Percentiles rank a stretch among this genome's conserved stretches.
Evolutionary conservation across 2,329 filamentous ascomycete species (phyloP).

Genomic region (Exserohilum rostratum): DNA sequence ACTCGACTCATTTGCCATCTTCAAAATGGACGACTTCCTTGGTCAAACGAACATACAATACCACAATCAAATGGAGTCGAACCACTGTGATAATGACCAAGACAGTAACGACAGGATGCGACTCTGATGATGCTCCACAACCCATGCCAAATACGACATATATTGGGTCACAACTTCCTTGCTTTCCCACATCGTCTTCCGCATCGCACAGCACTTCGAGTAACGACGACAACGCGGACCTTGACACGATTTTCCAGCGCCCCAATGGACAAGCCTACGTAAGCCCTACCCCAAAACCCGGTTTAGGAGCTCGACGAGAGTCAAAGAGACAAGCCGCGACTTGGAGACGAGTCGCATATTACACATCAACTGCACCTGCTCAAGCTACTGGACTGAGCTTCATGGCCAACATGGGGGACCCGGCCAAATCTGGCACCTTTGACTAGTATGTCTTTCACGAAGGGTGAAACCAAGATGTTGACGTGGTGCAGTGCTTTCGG

Average conservation of each 20-base stretch:
- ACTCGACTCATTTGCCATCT: neutral
- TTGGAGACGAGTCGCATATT: conserved; percentile 57
- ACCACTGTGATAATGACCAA: conserved; percentile 20
- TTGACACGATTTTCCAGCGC: neutral
- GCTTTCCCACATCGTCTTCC: conserved; percentile 9
- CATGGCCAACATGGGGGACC: conserved; percentile 62
- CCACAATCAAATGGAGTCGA: conserved; percentile 9
- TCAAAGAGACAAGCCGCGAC: conserved; percentile 21
- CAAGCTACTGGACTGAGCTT: conserved; percentile 62
- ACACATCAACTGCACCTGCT: conserved; percentile 49
- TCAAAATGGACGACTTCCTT: neutral
- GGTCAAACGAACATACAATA: conserved; percentile 10
- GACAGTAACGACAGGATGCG: conserved; percentile 18
- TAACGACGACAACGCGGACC: neutral
- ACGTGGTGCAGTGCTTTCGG: conserved; percentile 55
- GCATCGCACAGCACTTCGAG: neutral
- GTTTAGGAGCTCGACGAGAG: neutral
- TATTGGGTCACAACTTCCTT: conserved; percentile 12
- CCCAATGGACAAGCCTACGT: conserved; percentile 3
- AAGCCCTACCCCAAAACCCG: neutral
- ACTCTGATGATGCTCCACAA: neutral
- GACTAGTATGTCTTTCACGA: conserved; percentile 49
- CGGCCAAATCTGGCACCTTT: conserved; percentile 61
- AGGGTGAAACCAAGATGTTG: neutral
- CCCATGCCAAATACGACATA: conserved; percentile 9